Percentiles rank a stretch among this genome's conserved stretches.
Conservation (phyloP, 768 basidiomycete species). For the Phallus indusiatus region DNA sequence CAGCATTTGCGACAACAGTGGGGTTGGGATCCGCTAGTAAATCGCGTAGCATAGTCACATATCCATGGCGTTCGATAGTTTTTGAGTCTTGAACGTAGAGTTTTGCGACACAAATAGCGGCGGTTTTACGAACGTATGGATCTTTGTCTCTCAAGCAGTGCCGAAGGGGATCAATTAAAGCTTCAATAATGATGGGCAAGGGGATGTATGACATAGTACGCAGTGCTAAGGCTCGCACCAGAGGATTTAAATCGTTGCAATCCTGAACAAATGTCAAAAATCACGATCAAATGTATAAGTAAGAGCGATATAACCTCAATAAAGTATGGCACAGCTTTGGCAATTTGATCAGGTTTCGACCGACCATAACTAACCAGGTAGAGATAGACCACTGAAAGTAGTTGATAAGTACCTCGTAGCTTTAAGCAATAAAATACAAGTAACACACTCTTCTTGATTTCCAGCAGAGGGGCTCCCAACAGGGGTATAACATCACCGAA, state of each 20-base stretch:
- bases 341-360: slow-evolving; percentile 87
- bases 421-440: not conserved
- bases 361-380: slow-evolving; percentile 96
- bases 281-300: not conserved
- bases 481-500: slow-evolving; percentile 96
- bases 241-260: slow-evolving; percentile 90
- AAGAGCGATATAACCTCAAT: slow-evolving; percentile 51
- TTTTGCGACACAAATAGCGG: slow-evolving; percentile 96
- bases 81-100: slow-evolving; percentile 83
- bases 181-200: slow-evolving; percentile 76
- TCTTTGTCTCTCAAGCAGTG: slow-evolving; percentile 91
- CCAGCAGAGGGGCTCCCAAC: slow-evolving; percentile 86
- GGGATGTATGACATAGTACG: slow-evolving; percentile 99
- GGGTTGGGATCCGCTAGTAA: slow-evolving; percentile 91
- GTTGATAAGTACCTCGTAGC: not conserved
- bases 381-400: slow-evolving; percentile 81
- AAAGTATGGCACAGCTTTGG: slow-evolving; percentile 84
- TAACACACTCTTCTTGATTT: slow-evolving; percentile 97
- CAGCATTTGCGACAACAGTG: slow-evolving; percentile 95
- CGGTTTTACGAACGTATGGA: slow-evolving; percentile 97
- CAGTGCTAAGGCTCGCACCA: slow-evolving; percentile 93
- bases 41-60: slow-evolving; percentile 85
- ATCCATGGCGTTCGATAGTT: slow-evolving; percentile 80
- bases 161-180: slow-evolving; percentile 80
- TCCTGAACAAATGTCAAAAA: slow-evolving; percentile 47